phyloP scores from a whole-genome alignment of 2,329 filamentous ascomycete genomes.

The Cladorrhinum sp. region DNA sequence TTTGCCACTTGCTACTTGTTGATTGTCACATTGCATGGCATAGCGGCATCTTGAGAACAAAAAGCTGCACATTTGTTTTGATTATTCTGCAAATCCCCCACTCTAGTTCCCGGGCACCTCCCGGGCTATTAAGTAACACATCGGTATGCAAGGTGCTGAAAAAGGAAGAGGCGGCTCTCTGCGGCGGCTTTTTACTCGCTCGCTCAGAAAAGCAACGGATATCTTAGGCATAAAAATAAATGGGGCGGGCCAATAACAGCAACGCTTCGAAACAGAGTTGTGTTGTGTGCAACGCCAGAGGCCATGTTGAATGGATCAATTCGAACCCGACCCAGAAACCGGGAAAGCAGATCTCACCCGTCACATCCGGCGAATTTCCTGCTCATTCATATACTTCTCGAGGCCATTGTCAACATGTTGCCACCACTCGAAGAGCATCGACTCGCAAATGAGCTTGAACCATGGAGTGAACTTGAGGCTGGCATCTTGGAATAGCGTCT shows the following conservation, averaged over 20 bases:
- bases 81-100: not conserved
- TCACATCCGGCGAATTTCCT: constrained; percentile 80
- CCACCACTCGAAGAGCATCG: constrained; percentile 99
- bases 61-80: not conserved
- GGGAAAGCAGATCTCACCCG: not conserved
- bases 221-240: constrained; percentile 22
- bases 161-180: constrained; percentile 24
- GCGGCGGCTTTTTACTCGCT: constrained; percentile 20
- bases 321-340: not conserved
- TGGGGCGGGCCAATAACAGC: constrained; percentile 6
- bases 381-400: constrained; percentile 82
- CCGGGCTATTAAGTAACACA: constrained; percentile 13
- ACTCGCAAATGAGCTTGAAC: constrained; percentile 99
- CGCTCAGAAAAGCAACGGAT: constrained; percentile 22
- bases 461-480: constrained; percentile 88
- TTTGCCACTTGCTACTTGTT: not conserved
- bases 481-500: constrained; percentile 78
- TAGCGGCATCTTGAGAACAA: not conserved
- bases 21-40: not conserved
- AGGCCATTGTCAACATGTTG: constrained; percentile 74
- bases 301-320: constrained; percentile 1
- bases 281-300: not conserved
- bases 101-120: constrained; percentile 1
- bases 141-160: constrained; percentile 23
- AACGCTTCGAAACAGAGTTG: not conserved